Evolutionary conservation across 208 protist genomes (phyloP), one percentile per base, ranked within the genome.

Genomic region (Leishmania braziliensis): DNA sequence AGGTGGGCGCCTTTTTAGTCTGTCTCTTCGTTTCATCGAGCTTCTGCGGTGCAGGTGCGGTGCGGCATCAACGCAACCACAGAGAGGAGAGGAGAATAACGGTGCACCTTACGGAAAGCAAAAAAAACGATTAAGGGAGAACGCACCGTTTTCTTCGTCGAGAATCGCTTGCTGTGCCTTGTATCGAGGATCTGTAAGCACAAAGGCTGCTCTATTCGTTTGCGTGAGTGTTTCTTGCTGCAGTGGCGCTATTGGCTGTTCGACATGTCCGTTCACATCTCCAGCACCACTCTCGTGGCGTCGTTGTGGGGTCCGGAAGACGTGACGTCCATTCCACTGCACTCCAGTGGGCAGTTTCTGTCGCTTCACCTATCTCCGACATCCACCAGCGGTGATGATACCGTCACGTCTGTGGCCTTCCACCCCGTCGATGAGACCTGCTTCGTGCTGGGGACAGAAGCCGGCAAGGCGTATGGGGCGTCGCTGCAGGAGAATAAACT

Each of bases 401-500:
- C 23, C 1, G 62, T 87, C 48, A 79, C 80, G 53, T 81, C 78
- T 20, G 79, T 87, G 18, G 79, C 77, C 23, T 87, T 87, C 48
- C 84, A 87, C 65, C 79, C 84, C 14, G 76, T 87, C 8, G 76
- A 87, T 66, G 79, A 83, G 20, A 76, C 80, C 6, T 84, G 84
- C 73, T 81, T 84, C 43, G 84, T 82, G 29, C 75, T 94, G 18
- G 91, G 82, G 18, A 90, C 83, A 5, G 78, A 66, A 16, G 68
- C 83, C 3, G 89, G 91, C 26, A 54, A 53, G 20, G 77, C 91
- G 5, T 94, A 88, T 60, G 88, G 89, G 5, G 62, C 91, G 0
- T 88, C 81, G 43, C 68, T 92, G 20, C 76, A 86, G n/a, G 89
- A 91, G 51, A 91, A 90, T 66, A 76, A 83, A 20, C 65, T 92